Evolutionary conservation across 805 yeast genomes (phyloP), one percentile per base, ranked within the genome.

Genomic region (Jamesozyma rosinii): DNA sequence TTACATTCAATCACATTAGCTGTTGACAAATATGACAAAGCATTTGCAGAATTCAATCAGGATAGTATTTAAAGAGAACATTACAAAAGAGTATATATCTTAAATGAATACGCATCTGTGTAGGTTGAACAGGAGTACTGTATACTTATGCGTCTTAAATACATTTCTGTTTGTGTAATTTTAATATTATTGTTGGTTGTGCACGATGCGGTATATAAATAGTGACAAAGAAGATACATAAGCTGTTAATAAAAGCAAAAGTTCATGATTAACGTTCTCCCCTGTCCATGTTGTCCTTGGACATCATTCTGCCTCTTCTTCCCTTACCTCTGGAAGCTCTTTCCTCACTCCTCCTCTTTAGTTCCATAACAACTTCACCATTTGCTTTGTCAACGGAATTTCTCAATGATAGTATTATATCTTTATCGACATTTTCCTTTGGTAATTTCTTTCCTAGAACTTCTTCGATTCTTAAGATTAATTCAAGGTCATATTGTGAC

Each of bases 401-500:
- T 56, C 86, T 84, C 44, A 92, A 67, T 4, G 87, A 77, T 58
- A 80, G 70, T 46, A 90, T 84, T 5, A 81, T 83, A 50, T 79
- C 83, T 54, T 76, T 83, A 41, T 87, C 81, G 2, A 89, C 83
- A 4, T 77, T 73, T 41, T 87, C 95, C 62, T 85, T 89, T 3
- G 89, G 89, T 44, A 92, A 69, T 58, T 83, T 87, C 71, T 81
- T 83, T n/a, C 69, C 75, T 42, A 92, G 74, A 9, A 83, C 97
- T 42, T 80, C 81, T 63, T 92, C 98, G 41, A 92, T 89, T 58
- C 96, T 74, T 50, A 88, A 68, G 57, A 86, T 84, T 54, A 88
- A 68, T 63, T 89, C 97, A 47, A 92, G 70, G 63, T 92, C 98
- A 61, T 92, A 92, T 63, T 92, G 98, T 0, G 97, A 89, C 27